Evolutionary conservation across 2,329 filamentous ascomycete species (phyloP).

Genomic region (Cryphonectria naterciae): DNA sequence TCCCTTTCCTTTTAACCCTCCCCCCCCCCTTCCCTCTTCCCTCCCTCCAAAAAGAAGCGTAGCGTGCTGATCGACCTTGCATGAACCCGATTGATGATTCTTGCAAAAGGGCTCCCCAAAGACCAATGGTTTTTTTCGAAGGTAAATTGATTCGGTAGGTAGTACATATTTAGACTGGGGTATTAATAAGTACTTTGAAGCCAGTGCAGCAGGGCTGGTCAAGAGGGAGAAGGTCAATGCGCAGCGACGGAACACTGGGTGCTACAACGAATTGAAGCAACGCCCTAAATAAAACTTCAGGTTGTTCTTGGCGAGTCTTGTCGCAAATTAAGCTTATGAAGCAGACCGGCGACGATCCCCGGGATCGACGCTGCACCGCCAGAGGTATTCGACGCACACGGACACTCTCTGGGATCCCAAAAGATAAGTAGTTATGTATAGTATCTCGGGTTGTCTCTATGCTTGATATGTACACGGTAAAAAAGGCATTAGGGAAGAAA

Average conservation of each 20-base stretch:
- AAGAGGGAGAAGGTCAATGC: not conserved
- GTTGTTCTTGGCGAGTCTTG: too few relatives aligned
- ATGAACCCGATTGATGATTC: not conserved
- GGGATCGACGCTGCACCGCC: not conserved
- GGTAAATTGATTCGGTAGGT: not conserved
- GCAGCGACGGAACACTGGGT: not conserved
- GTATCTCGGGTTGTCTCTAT: not conserved
- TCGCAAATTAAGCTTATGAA: not conserved
- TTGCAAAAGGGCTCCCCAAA: not conserved
- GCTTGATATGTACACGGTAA: conserved; percentile 6
- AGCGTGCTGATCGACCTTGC: not conserved
- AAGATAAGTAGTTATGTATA: not conserved
- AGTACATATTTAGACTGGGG: too few relatives aligned
- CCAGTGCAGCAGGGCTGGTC: too few relatives aligned
- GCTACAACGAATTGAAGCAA: not conserved
- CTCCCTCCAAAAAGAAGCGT: not conserved
- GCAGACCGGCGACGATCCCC: too few relatives aligned
- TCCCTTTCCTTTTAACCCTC: too few relatives aligned
- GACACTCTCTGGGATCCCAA: not conserved
- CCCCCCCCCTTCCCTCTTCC: too few relatives aligned
- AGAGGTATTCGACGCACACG: not conserved
- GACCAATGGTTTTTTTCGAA: not conserved
- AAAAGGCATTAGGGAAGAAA: not conserved
- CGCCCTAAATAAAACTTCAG: not conserved
- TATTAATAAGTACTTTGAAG: too few relatives aligned